Conservation (phyloP, 306 rosid genomes). For the Ziziphus jujuba region DNA sequence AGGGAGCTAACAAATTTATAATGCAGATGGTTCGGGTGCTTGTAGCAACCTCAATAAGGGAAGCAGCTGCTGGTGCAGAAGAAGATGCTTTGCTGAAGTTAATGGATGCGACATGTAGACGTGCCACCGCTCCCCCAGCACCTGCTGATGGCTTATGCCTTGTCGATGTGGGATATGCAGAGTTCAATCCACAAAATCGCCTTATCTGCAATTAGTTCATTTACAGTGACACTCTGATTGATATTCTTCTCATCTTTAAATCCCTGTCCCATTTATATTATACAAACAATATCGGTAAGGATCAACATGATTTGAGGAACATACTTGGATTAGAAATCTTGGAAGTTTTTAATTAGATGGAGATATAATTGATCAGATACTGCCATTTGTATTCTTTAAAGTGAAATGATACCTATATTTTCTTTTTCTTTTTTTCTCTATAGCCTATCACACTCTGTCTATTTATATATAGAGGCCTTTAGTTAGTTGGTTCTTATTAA, state of each 20-base stretch:
- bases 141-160: constrained; percentile 90
- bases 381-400: not conserved
- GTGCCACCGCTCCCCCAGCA: constrained; percentile 97
- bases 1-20: constrained; percentile 17
- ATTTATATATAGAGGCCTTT: too few relatives aligned
- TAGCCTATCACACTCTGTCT: too few relatives aligned
- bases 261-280: not conserved
- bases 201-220: constrained; percentile 30
- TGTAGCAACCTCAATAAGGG: constrained; percentile 89
- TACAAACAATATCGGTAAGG: not conserved
- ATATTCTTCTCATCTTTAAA: too few relatives aligned
- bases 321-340: not conserved
- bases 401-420: too few relatives aligned
- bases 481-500: too few relatives aligned
- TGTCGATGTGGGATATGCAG: constrained; percentile 83
- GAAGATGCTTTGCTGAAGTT: constrained; percentile 76
- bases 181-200: constrained; percentile 53
- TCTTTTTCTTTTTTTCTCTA: too few relatives aligned
- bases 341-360: not conserved
- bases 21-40: constrained; percentile 94
- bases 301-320: not conserved
- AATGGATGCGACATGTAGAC: constrained; percentile 85
- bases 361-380: constrained; percentile 11
- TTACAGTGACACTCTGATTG: too few relatives aligned
- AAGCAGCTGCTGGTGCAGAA: constrained; percentile 90